Evolutionary conservation across 768 basidiomycete species (phyloP).

Genomic region (Boletus sensibilis): DNA sequence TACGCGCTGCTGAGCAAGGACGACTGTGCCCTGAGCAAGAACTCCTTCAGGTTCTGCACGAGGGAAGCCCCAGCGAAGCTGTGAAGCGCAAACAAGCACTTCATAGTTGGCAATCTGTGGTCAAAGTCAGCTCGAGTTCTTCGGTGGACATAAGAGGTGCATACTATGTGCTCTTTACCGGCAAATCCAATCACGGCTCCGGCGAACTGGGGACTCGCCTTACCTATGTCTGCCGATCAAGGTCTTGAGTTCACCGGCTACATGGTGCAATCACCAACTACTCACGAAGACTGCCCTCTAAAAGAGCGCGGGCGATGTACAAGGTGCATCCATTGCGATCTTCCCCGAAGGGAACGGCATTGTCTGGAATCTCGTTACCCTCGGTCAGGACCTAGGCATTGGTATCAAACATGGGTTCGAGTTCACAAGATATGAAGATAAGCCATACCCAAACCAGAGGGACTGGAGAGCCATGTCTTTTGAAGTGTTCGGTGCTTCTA

Average conservation of each 20-base stretch:
- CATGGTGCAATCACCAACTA: not conserved
- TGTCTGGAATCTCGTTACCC: constrained; percentile 33
- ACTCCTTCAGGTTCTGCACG: constrained; percentile 3
- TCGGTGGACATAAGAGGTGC: not conserved
- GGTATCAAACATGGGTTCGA: not conserved
- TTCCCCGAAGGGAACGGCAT: constrained; percentile 35
- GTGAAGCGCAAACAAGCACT: constrained; percentile 35
- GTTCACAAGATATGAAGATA: not conserved
- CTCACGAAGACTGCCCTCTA: constrained; percentile 34
- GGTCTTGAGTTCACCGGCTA: not conserved
- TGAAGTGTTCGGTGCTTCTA: constrained; percentile 31
- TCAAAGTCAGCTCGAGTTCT: not conserved
- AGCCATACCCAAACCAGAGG: constrained; percentile 34
- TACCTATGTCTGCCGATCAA: constrained; percentile 32
- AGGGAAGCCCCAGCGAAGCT: constrained; percentile 32
- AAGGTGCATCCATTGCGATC: constrained; percentile 28
- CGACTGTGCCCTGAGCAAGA: constrained; percentile 27
- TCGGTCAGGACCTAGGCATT: constrained; percentile 28
- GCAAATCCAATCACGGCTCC: constrained; percentile 35
- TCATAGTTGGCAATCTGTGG: constrained; percentile 32
- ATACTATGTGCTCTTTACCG: constrained; percentile 35
- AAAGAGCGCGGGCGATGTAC: constrained; percentile 33
- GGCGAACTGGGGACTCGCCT: constrained; percentile 30
- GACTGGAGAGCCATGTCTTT: constrained; percentile 26
- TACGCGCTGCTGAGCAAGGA: constrained; percentile 25